These are phyloP conservation scores for Astrocystis sublimbata DNA, from an alignment of 495 filamentous ascomycete genomes.

Conservation along the genomic window DNA sequence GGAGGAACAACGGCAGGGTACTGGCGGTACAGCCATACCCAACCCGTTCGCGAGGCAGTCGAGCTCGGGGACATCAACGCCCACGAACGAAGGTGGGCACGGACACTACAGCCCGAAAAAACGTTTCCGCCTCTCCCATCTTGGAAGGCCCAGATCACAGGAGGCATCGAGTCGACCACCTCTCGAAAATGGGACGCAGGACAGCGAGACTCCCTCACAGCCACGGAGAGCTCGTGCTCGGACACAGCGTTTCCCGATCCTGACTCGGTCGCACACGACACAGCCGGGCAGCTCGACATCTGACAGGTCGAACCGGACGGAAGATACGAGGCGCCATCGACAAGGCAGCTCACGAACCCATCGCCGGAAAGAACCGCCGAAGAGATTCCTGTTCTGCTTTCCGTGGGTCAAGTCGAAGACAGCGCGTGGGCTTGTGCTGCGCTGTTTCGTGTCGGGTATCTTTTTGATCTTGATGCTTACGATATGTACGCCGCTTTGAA, in stretches of 20 bases:
- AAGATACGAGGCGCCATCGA: constrained; percentile 25
- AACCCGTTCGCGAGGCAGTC: constrained; percentile 36
- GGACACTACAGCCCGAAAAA: constrained; percentile 44
- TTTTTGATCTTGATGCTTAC: constrained; percentile 57
- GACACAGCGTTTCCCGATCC: constrained; percentile 14
- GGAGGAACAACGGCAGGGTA: constrained; percentile 17
- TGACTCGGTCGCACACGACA: constrained; percentile 15
- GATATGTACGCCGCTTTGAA: constrained; percentile 53
- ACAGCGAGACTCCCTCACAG: not conserved
- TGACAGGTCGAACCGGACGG: constrained; percentile 37
- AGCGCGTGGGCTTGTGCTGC: constrained; percentile 57
- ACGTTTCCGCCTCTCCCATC: constrained; percentile 42
- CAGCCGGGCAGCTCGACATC: constrained; percentile 28
- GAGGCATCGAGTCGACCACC: not conserved
- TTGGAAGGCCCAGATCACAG: not conserved
- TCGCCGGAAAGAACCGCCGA: constrained; percentile 29
- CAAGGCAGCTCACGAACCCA: constrained; percentile 25
- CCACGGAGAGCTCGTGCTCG: not conserved
- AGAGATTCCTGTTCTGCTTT: constrained; percentile 51
- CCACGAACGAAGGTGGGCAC: constrained; percentile 28
- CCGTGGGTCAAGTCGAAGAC: constrained; percentile 55
- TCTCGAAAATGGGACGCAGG: not conserved
- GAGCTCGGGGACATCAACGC: constrained; percentile 28
- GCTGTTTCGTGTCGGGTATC: constrained; percentile 56
- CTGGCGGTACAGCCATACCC: constrained; percentile 34